Base-by-base conservation (phyloP, 257 asterid species). In the Catharanthus roseus region DNA sequence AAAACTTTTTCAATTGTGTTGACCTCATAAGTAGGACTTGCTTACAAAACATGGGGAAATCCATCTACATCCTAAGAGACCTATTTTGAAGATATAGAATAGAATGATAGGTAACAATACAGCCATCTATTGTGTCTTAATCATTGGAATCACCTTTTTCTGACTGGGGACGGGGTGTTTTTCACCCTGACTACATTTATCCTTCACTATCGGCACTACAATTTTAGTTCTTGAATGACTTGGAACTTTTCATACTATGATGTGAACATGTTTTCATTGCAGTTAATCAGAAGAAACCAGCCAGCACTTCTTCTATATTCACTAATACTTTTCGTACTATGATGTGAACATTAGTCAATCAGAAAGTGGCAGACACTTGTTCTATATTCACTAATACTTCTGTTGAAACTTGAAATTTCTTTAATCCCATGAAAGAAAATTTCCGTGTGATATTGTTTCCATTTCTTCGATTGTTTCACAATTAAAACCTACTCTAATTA, bases 401-500 rank as follows among this genome's bases (percentile, higher is more conserved):
- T 33, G 34, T 21, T 49, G 18, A 44, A 55, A 45, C 34, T 58
- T 67, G 29, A 24, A 56, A 34, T 54, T n/a, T 8, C 24, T 21
- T 61, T 42, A 56, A 23, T 47, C 55, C 41, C 62, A 4, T 49
- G 42, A 2, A n/a, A 10, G 28, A 24, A 3, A 24, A 1, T 24
- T 34, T 21, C 28, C 33, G 6, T 50, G 2, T 38, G 49, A 23
- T 62, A 10, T 42, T 26, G 10, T 39, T n/a, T 9, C 4, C 28
- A 34, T 51, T 51, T 41, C 53, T 54, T 65, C n/a, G 60, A 18
- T 55, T 65, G 0, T n/a, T 36, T 44, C 10, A 45, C 53, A 12
- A 47, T 53, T 49, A 67, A 24, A 24, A 15, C 47, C 62, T 76
- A 67, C 68, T 53, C 44, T 41, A 71, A 61, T 65, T 74, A 28